Evolutionary conservation across 768 basidiomycete genomes (phyloP).

Genomic region (Crepidotus variabilis): DNA sequence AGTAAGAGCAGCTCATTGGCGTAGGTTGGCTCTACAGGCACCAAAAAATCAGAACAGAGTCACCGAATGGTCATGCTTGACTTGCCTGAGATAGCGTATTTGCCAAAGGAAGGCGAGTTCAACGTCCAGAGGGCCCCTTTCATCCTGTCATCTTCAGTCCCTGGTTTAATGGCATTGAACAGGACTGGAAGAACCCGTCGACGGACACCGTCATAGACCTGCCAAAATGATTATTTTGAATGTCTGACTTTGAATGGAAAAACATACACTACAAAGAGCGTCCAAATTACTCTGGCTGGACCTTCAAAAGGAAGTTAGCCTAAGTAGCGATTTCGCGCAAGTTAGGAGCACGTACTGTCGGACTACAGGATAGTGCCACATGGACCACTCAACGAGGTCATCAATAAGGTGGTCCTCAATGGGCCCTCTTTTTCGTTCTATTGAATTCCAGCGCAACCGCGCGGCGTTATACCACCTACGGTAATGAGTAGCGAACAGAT

Average conservation of each 20-base stretch:
- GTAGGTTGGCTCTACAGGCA: constrained; percentile 54
- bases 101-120: constrained; percentile 60
- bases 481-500: constrained; percentile 4
- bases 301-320: constrained; percentile 25
- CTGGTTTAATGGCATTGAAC: constrained; percentile 58
- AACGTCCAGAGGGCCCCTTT: constrained; percentile 87
- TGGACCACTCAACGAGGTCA: constrained; percentile 69
- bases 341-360: constrained; percentile 33
- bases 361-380: constrained; percentile 70
- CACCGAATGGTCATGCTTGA: not conserved
- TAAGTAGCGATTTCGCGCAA: constrained; percentile 21
- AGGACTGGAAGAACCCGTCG: constrained; percentile 57
- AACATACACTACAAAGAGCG: constrained; percentile 44
- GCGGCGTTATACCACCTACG: constrained; percentile 61
- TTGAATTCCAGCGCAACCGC: constrained; percentile 66
- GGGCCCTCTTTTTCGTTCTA: constrained; percentile 59
- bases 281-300: constrained; percentile 48
- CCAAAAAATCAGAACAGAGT: not conserved
- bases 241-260: not conserved
- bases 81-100: constrained; percentile 47
- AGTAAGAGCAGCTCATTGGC: constrained; percentile 53
- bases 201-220: constrained; percentile 70
- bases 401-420: constrained; percentile 65
- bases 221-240: not conserved
- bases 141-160: constrained; percentile 84